Base-by-base conservation (phyloP, 2,329 filamentous ascomycete species). In the Drechslerella coelobrocha region DNA sequence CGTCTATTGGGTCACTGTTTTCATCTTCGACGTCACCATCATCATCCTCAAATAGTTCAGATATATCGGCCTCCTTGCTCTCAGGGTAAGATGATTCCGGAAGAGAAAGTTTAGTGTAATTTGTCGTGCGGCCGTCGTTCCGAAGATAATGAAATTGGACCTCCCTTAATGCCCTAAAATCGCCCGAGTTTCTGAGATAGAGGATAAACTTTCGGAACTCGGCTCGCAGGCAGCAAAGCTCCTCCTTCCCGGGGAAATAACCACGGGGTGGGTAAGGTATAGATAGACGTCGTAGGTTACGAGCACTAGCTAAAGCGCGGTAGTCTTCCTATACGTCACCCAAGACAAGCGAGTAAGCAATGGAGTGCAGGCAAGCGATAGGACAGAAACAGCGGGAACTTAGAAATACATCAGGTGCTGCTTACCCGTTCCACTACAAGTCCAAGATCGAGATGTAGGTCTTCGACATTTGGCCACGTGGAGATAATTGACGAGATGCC, bases 391-490 rank as follows among this genome's bases (percentile, higher is more conserved):
- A n/a, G n/a, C n/a, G n/a, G n/a, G n/a, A n/a, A n/a, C n/a, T n/a
- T n/a, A n/a, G n/a, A n/a, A n/a, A n/a, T n/a, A n/a, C n/a, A n/a
- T n/a, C n/a, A n/a, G n/a, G n/a, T n/a, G n/a, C n/a, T n/a, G n/a
- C n/a, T n/a, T n/a, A n/a, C n/a, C n/a, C n/a, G n/a, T n/a, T n/a
- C n/a, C n/a, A n/a, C n/a, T n/a, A n/a, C 51, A 2, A 68, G 8
- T 24, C 56, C 56, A n/a, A 43, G 50, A 48, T 61, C 63, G 4
- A 68, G 4, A 43, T 52, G 19, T 9, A 68, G 9, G 8, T 56
- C 63, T 24, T 61, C 52, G 0, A 52, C 3, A 2, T 39, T 31
- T 6, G 56, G 51, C 41, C 48, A 68, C n/a, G n/a, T n/a, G n/a
- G n/a, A n/a, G n/a, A n/a, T n/a, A n/a, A n/a, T n/a, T n/a, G n/a